A percentile compares a stretch with the other conserved stretches of the same genome.
phyloP scores from a whole-genome alignment of 2,329 filamentous ascomycete species.

The Aspergillus cejpii region DNA sequence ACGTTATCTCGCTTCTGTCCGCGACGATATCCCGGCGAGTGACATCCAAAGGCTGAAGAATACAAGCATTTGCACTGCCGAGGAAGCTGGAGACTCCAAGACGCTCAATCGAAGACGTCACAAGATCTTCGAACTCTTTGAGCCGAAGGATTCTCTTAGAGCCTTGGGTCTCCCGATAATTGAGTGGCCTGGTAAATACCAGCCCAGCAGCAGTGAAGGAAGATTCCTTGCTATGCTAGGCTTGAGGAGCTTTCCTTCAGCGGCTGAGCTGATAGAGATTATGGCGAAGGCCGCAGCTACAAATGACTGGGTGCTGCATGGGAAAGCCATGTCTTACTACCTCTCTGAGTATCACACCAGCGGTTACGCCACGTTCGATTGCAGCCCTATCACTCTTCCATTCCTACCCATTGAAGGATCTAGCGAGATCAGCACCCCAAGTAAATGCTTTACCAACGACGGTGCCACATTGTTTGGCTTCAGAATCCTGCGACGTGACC shows the following conservation, averaged over 20 bases:
- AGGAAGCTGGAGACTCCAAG: slow-evolving; percentile 52
- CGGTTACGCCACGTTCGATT: slow-evolving; percentile 61
- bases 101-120: slow-evolving; percentile 53
- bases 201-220: slow-evolving; percentile 61
- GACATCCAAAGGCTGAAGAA: slow-evolving; percentile 73
- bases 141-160: slow-evolving; percentile 65
- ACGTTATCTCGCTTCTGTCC: slow-evolving; percentile 86
- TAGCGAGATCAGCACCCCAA: slow-evolving; percentile 61
- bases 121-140: slow-evolving; percentile 71
- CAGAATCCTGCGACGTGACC: slow-evolving; percentile 64
- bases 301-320: slow-evolving; percentile 51
- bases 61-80: slow-evolving; percentile 75
- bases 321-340: slow-evolving; percentile 72
- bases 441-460: slow-evolving; percentile 75
- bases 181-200: slow-evolving; percentile 73
- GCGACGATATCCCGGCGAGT: slow-evolving; percentile 73
- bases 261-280: slow-evolving; percentile 67
- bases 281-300: slow-evolving; percentile 58
- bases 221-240: slow-evolving; percentile 68
- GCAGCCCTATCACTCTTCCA: slow-evolving; percentile 49
- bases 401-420: slow-evolving; percentile 67
- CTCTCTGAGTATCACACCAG: slow-evolving; percentile 72
- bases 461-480: slow-evolving; percentile 73
- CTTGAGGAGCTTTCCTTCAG: slow-evolving; percentile 63
- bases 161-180: slow-evolving; percentile 66